Conservation (phyloP, 768 basidiomycete species). For the Tephrocybe sp. region DNA sequence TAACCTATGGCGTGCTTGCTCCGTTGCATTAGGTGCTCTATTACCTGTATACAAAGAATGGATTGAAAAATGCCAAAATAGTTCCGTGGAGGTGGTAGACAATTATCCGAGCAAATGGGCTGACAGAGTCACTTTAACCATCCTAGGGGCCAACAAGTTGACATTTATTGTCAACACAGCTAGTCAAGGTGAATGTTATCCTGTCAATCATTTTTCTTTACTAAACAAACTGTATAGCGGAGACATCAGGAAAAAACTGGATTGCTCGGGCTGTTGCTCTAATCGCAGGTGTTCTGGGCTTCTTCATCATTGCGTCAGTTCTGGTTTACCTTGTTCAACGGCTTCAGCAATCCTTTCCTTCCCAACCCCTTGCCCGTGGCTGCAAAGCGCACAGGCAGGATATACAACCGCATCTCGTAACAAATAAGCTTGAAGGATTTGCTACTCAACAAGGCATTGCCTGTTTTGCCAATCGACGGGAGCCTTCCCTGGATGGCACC, state of each 20-base stretch:
- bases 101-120: conserved; percentile 5
- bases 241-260: neutral
- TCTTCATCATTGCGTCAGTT: neutral
- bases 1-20: conserved; percentile 27
- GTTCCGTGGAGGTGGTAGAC: conserved; percentile 12
- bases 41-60: conserved; percentile 10
- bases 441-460: conserved; percentile 1
- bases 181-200: conserved; percentile 8
- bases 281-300: conserved; percentile 7
- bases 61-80: conserved; percentile 11
- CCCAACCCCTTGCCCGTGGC: conserved; percentile 26
- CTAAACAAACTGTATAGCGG: neutral
- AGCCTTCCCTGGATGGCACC: conserved; percentile 59
- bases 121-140: conserved; percentile 1
- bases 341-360: conserved; percentile 44
- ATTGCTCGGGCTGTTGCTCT: conserved; percentile 8
- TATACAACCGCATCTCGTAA: conserved; percentile 25
- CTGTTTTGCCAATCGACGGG: conserved; percentile 8
- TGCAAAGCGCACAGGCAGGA: conserved; percentile 27
- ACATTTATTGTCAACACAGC: conserved; percentile 4
- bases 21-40: neutral
- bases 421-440: conserved; percentile 53
- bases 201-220: neutral
- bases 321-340: conserved; percentile 21
- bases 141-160: conserved; percentile 7